These are phyloP conservation scores for Saraca asoca DNA, from an alignment of 331 rosid species.

Conservation along the genomic window DNA sequence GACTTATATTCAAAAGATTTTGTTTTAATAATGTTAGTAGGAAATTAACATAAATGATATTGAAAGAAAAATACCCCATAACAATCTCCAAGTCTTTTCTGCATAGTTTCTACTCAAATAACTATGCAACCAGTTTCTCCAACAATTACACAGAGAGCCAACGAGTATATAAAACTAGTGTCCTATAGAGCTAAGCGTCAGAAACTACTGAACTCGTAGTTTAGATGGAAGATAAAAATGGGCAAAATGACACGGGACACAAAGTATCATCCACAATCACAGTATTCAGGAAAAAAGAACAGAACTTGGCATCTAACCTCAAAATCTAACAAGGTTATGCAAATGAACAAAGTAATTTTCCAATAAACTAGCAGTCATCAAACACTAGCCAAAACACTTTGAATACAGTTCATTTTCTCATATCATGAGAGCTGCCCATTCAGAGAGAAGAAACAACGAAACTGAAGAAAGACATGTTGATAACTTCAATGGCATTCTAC, in stretches of 20 bases:
- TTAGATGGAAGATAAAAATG: neutral
- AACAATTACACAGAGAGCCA: no score
- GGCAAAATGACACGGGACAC: slow-evolving; percentile 12
- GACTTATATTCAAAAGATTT: no score
- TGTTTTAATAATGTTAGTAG: no score
- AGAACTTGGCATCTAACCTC: slow-evolving; percentile 30
- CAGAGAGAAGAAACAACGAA: slow-evolving; percentile 36
- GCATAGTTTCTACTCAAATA: no score
- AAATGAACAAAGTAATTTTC: slow-evolving; percentile 45
- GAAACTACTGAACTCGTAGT: neutral
- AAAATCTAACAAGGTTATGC: slow-evolving; percentile 37
- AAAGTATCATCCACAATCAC: slow-evolving; percentile 15
- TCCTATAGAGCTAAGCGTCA: no score
- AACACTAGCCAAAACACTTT: slow-evolving; percentile 48
- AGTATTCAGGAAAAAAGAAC: slow-evolving; percentile 10
- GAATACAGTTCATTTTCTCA: slow-evolving; percentile 47
- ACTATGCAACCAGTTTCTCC: no score
- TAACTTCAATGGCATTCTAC: slow-evolving; percentile 53
- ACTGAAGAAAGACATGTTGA: slow-evolving; percentile 39
- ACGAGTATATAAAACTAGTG: no score
- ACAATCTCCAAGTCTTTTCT: no score
- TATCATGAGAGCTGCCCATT: slow-evolving; percentile 47
- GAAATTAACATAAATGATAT: no score
- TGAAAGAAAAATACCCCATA: no score
- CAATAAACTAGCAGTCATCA: slow-evolving; percentile 42